Base-by-base conservation (phyloP, 2,329 filamentous ascomycete genomes). In the Fusarium decemcellulare region DNA sequence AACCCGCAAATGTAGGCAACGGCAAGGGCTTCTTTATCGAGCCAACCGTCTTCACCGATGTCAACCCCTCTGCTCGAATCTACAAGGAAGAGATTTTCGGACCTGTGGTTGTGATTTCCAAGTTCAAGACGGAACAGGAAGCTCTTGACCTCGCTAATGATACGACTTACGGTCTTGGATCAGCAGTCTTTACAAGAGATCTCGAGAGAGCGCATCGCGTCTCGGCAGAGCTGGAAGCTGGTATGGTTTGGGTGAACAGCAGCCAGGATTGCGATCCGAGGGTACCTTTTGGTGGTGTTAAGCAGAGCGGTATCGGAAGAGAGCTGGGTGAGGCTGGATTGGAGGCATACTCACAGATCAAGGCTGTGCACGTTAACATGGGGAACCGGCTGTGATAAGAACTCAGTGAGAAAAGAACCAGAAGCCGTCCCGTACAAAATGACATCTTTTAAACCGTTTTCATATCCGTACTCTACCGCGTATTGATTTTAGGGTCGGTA, bases 261-360 rank as follows among this genome's bases (percentile, higher is more conserved):
- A 51, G 23, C 10, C 56, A 61, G n/a, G 37, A 58, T 43, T 58
- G 29, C 11, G 53, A 51, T 23, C 46, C 46, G 18, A 12, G 43
- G 16, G 37, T 58, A 5, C 30, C 53, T 32, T 61, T 61, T 10
- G 53, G 58, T 2, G 39, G 43, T 14, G 59, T 58, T 3, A 58
- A 58, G 29, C 36, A 58, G 34, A 61, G 52, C 12, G 59, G 44
- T 5, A 58, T 58, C 43, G 43, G 53, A 8, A 23, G 59, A 18
- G 59, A 61, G 23, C 23, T 61, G 5, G 44, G 53, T 6, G 43
- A 61, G 9, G 34, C 37, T 2, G 53, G 36, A 6, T 12, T 58
- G 3, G 39, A 50, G 37, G 59, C 43, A 9, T 51, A 44, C 29
- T 43, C 46, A 10, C 14, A 48, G 29, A n/a, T 50, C 29, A 61